Evolutionary conservation across 352 stramenopile genomes (phyloP).

Genomic region (Phytophthora ramorum): DNA sequence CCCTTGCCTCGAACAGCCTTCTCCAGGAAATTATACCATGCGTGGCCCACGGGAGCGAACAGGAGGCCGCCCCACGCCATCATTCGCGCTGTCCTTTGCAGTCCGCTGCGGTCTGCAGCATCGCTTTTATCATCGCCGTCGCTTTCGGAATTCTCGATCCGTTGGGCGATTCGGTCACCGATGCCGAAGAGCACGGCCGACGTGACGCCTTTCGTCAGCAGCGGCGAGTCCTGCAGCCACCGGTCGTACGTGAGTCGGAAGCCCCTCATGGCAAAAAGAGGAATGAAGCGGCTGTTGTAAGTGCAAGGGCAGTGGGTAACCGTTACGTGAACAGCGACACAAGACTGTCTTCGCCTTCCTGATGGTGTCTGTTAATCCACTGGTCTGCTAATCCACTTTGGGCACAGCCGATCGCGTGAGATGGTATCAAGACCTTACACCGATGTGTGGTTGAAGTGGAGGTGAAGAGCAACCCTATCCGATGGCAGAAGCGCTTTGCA

Average conservation of each 20-base stretch:
- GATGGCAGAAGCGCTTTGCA: slow-evolving; percentile 18
- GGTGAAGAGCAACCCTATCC: slow-evolving; percentile 9
- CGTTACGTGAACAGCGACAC: slow-evolving; percentile 14
- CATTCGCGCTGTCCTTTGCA: slow-evolving; percentile 58
- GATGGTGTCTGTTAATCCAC: neutral
- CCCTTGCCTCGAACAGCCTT: slow-evolving; percentile 37
- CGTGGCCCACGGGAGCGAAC: slow-evolving; percentile 89
- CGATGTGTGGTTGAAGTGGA: slow-evolving; percentile 38
- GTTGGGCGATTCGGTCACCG: slow-evolving; percentile 70
- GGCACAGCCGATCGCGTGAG: slow-evolving; percentile 11
- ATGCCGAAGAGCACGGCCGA: slow-evolving; percentile 72
- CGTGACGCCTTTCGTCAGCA: slow-evolving; percentile 78
- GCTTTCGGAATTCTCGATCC: slow-evolving; percentile 37
- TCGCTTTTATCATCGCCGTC: slow-evolving; percentile 4
- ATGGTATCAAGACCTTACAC: neutral
- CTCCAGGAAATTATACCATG: slow-evolving; percentile 92
- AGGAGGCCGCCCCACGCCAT: slow-evolving; percentile 89
- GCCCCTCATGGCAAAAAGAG: slow-evolving; percentile 42
- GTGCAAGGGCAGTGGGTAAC: neutral
- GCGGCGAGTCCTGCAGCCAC: slow-evolving; percentile 54
- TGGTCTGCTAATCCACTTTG: neutral
- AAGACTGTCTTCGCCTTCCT: no score
- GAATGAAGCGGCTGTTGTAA: slow-evolving; percentile 9
- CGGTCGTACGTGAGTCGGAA: slow-evolving; percentile 61
- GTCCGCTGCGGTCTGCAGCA: slow-evolving; percentile 18